Conservation (phyloP, 1,284 basidiomycete species). For the Cryptococcus sp. region DNA sequence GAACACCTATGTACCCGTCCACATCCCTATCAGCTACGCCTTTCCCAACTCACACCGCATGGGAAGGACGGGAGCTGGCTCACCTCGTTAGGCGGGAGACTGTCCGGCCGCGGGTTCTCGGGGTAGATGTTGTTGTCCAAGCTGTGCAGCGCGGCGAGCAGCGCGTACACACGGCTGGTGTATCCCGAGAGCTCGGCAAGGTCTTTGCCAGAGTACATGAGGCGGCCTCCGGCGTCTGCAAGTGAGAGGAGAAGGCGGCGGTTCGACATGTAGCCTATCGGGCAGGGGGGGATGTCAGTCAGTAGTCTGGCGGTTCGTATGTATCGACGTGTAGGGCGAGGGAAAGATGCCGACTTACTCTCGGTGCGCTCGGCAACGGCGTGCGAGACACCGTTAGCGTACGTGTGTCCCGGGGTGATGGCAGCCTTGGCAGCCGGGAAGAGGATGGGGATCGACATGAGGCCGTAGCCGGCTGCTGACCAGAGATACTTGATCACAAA, state of each 20-base stretch:
- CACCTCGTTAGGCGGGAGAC: slow-evolving; percentile 31
- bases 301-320: no score
- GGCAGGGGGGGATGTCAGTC: slow-evolving; percentile 2
- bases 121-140: slow-evolving; percentile 53
- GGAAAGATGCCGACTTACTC: slow-evolving; percentile 52
- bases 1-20: slow-evolving; percentile 44
- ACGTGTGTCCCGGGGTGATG: not conserved
- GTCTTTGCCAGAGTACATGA: slow-evolving; percentile 62
- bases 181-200: slow-evolving; percentile 89
- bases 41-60: not conserved
- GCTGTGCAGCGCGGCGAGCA: slow-evolving; percentile 80
- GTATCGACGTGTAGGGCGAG: no score
- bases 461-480: slow-evolving; percentile 82
- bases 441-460: slow-evolving; percentile 84
- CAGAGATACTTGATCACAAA: slow-evolving; percentile 92
- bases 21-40: slow-evolving; percentile 26
- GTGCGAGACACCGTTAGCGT: slow-evolving; percentile 8
- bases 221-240: slow-evolving; percentile 87
- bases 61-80: slow-evolving; percentile 9
- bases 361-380: slow-evolving; percentile 61
- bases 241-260: slow-evolving; percentile 86
- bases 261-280: slow-evolving; percentile 87
- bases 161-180: slow-evolving; percentile 82
- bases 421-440: slow-evolving; percentile 49
- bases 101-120: slow-evolving; percentile 30